Evolutionary conservation across 371 early-diverging fungal species (phyloP).

Genomic region (Apophysomyces trapeziformis): DNA sequence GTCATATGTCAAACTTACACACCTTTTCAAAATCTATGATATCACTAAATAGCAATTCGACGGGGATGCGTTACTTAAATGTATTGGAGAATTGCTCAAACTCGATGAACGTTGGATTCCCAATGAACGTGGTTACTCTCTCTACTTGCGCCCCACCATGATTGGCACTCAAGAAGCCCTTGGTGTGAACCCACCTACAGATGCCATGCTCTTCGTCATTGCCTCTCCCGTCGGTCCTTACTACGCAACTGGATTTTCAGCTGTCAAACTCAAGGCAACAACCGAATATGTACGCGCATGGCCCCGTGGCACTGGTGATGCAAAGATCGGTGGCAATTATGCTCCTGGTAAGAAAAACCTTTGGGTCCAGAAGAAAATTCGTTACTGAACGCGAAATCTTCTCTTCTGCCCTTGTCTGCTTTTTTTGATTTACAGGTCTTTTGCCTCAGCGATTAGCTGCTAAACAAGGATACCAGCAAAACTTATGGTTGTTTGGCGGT

Average conservation of each 20-base stretch:
- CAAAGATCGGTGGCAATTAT: conserved; percentile 94
- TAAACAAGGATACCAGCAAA: conserved; percentile 88
- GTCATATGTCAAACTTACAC: too few relatives aligned
- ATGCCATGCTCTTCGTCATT: conserved; percentile 88
- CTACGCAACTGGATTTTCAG: conserved; percentile 91
- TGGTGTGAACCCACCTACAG: conserved; percentile 74
- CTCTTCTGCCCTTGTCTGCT: not conserved
- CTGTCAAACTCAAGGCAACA: conserved; percentile 86
- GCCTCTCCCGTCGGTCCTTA: conserved; percentile 97
- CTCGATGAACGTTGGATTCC: conserved; percentile 91
- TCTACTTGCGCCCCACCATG: conserved; percentile 95
- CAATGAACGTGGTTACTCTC: conserved; percentile 87
- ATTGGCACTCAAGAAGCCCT: conserved; percentile 91
- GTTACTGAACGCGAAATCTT: too few relatives aligned
- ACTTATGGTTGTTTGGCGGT: conserved; percentile 92
- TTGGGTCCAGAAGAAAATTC: not conserved
- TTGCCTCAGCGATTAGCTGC: conserved; percentile 90
- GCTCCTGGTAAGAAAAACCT: conserved; percentile 38
- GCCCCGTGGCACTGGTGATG: conserved; percentile 96
- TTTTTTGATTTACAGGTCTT: conserved; percentile 51
- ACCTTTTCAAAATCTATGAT: not conserved
- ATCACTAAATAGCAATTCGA: conserved; percentile 66
- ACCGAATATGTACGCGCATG: conserved; percentile 90
- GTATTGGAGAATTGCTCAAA: conserved; percentile 84
- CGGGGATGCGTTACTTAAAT: conserved; percentile 78